Evolutionary conservation across 106 monocot species (phyloP), one percentile per base, ranked within the genome.

Genomic region (Acanthochlamys bracteata): DNA sequence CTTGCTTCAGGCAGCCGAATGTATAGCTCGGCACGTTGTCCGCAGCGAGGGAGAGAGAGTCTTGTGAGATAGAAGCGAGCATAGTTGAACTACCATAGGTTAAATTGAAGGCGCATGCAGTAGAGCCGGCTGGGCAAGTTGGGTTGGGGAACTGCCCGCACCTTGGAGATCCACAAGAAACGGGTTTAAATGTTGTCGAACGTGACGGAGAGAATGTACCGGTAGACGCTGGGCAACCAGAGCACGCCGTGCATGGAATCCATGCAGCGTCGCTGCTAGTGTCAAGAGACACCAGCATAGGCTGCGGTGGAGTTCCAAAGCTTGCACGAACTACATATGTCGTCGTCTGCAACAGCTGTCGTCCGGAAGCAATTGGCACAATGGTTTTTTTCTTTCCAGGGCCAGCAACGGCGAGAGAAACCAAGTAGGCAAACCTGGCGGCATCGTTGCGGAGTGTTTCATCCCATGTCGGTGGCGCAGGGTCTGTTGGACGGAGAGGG

Each of bases 61-160:
- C 90, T 33, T 76, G 70, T 9, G 78, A 53, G 7, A 91, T 75
- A 11, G 60, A 58, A 39, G 88, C 84, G 41, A 41, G 33, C 74
- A 91, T 20, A 47, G 80, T 64, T 51, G 89, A 79, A 41, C 49
- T 12, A 4, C 85, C 89, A 72, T 94, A 89, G 42, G 79, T 74
- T 69, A 93, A 57, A 71, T 83, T 84, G 73, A 89, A 94, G 60
- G 65, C 46, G 73, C 93, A 89, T 25, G 66, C 27, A 26, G 21
- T 4, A 41, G 62, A 39, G 24, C 42, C 20, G 23, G 55, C 25
- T 12, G 69, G 47, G 71, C 79, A 83, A 46, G 68, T 61, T 3
- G 77, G 69, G 58, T 45, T 76, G 41, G 63, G 77, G 25, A 81
- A 75, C 60, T 79, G 71, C 19, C 40, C 21, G 78, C 89, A 89